These are phyloP conservation scores for Amorphotheca resinae DNA, from an alignment of 495 filamentous ascomycete species.

Conservation along the genomic window DNA sequence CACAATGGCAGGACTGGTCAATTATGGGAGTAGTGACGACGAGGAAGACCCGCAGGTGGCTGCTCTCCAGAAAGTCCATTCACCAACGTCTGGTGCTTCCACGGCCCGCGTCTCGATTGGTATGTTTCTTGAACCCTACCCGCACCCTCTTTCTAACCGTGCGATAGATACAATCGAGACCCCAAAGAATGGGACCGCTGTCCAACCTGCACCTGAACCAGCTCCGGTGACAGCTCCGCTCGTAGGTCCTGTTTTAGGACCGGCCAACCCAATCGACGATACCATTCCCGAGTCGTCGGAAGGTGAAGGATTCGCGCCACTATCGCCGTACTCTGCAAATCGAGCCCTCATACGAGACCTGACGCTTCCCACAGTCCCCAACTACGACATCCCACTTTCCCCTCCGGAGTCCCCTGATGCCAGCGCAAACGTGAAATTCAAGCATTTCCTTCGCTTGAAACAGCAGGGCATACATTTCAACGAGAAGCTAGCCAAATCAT, in stretches of 20 bases:
- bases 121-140: not conserved
- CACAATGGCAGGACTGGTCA: constrained; percentile 53
- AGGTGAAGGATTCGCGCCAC: constrained; percentile 27
- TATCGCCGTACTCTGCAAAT: constrained; percentile 57
- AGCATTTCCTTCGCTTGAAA: constrained; percentile 76
- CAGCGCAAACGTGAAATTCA: constrained; percentile 57
- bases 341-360: constrained; percentile 62
- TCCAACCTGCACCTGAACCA: not conserved
- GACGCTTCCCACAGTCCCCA: constrained; percentile 70
- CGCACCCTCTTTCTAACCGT: constrained; percentile 5
- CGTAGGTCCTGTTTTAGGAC: constrained; percentile 28
- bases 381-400: constrained; percentile 72
- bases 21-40: constrained; percentile 70
- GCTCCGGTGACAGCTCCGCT: constrained; percentile 29
- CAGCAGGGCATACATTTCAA: constrained; percentile 86
- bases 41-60: constrained; percentile 33
- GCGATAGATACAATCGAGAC: not conserved
- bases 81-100: not conserved
- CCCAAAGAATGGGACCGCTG: not conserved
- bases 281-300: constrained; percentile 8
- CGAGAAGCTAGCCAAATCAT: constrained; percentile 55
- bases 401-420: constrained; percentile 60
- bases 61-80: not conserved
- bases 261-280: constrained; percentile 20
- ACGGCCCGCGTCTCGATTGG: constrained; percentile 1